Evolutionary conservation across 345 rosid species (phyloP).

Genomic region (Hibiscus mutabilis): DNA sequence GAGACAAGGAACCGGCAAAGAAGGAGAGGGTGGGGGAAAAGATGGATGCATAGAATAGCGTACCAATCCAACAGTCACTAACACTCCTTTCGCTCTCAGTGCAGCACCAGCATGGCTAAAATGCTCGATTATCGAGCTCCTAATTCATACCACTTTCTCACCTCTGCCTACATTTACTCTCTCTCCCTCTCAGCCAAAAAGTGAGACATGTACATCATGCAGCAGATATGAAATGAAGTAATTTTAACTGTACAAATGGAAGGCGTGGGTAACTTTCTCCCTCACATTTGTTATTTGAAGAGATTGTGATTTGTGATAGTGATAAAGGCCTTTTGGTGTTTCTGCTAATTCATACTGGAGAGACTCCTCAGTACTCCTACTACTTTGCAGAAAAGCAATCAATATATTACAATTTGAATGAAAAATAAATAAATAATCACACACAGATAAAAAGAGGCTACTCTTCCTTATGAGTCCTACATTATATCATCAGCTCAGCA

Average conservation of each 20-base stretch:
- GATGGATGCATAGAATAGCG: conserved; percentile 26
- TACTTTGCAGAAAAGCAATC: conserved; percentile 6
- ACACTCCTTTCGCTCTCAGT: conserved; percentile 6
- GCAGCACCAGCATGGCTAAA: neutral
- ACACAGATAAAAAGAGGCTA: neutral
- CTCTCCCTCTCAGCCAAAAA: conserved; percentile 3
- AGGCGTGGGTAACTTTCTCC: conserved; percentile 20
- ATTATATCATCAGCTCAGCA: neutral
- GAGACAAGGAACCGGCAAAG: conserved; percentile 35
- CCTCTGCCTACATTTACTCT: conserved; percentile 17
- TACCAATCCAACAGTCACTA: conserved; percentile 24
- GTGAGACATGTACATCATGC: conserved; percentile 20
- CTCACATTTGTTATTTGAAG: conserved; percentile 9
- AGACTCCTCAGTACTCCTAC: neutral
- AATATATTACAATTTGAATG: neutral
- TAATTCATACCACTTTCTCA: conserved; percentile 16
- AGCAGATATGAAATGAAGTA: conserved; percentile 25
- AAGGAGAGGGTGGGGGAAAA: conserved; percentile 12
- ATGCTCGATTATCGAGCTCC: conserved; percentile 24
- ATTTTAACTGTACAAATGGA: conserved; percentile 28
- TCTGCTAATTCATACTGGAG: neutral
- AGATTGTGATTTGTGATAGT: conserved; percentile 7
- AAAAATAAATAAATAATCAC: neutral
- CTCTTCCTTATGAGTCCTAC: neutral
- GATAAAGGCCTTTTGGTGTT: conserved; percentile 5